Evolutionary conservation across 164 flowering plant species (phyloP).

Genomic region (Dillenia suffruticosa): DNA sequence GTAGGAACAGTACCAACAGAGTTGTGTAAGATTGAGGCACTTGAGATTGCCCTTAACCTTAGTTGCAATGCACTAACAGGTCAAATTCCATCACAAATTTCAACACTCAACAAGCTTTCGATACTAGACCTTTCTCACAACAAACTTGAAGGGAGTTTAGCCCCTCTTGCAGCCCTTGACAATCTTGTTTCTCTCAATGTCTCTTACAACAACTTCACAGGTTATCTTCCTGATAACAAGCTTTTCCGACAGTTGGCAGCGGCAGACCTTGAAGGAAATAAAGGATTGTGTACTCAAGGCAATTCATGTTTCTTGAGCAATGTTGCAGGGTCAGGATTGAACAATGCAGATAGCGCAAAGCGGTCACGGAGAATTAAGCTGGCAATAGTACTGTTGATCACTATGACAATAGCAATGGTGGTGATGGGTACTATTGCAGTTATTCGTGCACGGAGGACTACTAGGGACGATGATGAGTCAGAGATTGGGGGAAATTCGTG

Average conservation of each 20-base stretch:
- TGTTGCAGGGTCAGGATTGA: not conserved
- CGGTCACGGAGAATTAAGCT: slow-evolving; percentile 39
- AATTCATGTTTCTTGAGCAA: slow-evolving; percentile 47
- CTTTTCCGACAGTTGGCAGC: slow-evolving; percentile 61
- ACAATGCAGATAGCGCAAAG: slow-evolving; percentile 2
- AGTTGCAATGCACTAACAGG: slow-evolving; percentile 66
- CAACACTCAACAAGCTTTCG: slow-evolving; percentile 45
- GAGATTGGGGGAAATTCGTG: slow-evolving; percentile 55
- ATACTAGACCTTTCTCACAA: slow-evolving; percentile 65
- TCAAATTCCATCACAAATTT: slow-evolving; percentile 43
- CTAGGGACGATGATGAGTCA: slow-evolving; percentile 45
- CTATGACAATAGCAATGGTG: slow-evolving; percentile 43
- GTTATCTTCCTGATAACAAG: slow-evolving; percentile 69
- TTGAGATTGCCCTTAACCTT: slow-evolving; percentile 75
- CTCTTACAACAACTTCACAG: slow-evolving; percentile 70
- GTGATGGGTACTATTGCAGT: slow-evolving; percentile 54
- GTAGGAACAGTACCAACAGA: slow-evolving; percentile 54
- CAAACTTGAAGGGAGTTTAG: slow-evolving; percentile 46
- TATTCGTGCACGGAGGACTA: slow-evolving; percentile 40
- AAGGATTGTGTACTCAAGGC: slow-evolving; percentile 45
- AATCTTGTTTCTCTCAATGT: slow-evolving; percentile 70
- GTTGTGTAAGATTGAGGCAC: slow-evolving; percentile 42
- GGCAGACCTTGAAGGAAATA: slow-evolving; percentile 52
- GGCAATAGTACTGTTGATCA: slow-evolving; percentile 52
- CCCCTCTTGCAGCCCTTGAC: slow-evolving; percentile 49